Base-by-base conservation (phyloP, 345 rosid genomes). In the Corchorus capsularis region DNA sequence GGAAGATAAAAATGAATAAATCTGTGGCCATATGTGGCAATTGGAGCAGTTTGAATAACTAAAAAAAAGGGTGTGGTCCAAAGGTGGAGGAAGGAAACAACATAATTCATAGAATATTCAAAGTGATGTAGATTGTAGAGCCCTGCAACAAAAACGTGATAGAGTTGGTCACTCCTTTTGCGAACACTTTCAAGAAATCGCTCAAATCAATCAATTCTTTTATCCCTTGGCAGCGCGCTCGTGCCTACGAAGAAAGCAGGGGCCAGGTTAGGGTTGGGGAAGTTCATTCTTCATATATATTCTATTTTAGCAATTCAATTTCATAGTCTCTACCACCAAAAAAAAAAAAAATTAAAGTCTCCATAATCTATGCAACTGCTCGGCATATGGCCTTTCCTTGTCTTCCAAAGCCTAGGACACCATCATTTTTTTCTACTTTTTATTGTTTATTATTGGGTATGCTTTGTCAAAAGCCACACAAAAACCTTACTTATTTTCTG, bases 141-240 rank as follows among this genome's bases (percentile, higher is more conserved):
- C 27, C 43, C 4, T 39, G 43, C 43, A 57, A 54, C 55, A 57
- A 57, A 22, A 22, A 53, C 20, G 47, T 37, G 75, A 35, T 65
- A 5, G 77, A 72, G 73, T 67, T 80, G 79, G 80, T 80, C 74
- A 76, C 15, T 59, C 53, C 53, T 80, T 76, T 71, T 37, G 59
- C 54, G 15, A 39, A 32, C 70, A 72, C 34, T 9, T 35, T 59
- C 20, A 79, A 67, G 74, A 20, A 73, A 73, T 53, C 34, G 74
- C 63, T 53, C 2, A 54, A 71, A 49, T 69, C 10, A 41, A 35
- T 14, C 67, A 19, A 67, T 46, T 19, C 35, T 50, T 6, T 63
- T 27, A 27, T 46, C 27, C 66, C 43, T 4, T 39, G 43, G 43
- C 43, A 3, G 1, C 14, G 43, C 45, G 22, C 47, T 12, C 47